Base-by-base conservation (phyloP, 352 stramenopile genomes). In the Phytophthora pisi region DNA sequence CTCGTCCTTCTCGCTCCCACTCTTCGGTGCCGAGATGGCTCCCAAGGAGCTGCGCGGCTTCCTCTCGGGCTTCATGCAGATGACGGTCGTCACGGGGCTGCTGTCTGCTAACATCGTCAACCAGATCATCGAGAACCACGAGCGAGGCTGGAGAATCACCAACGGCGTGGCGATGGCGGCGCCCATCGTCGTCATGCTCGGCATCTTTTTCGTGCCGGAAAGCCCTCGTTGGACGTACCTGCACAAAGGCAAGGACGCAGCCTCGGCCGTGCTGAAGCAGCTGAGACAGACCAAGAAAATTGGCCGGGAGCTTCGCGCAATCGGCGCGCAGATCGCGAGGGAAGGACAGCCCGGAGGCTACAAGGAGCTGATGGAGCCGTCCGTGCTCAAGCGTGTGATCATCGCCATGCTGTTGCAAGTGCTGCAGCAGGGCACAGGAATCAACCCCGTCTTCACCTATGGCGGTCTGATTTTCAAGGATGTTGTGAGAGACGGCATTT, bases 1-100 rank as follows among this genome's bases (percentile, higher is more conserved):
- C 57, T 86, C 79, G 47, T 86, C 69, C 8, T 88, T 82, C 43
- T 88, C 75, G 43, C 61, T 83, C 36, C 79, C 75, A 45, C 68
- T 86, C 2, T 86, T 81, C 49, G 80, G 81, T 51, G 78, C 81
- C 5, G 81, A 89, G 62, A 86, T 87, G 76, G 74, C 77, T 4
- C 81, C 79, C 31, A 88, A 88, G 65, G 79, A 90, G 46, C 63
- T 90, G 24, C 77, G 81, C 13, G 81, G 81, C 10, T 79, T 90
- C 31, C 70, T 89, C 20, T 82, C 78, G 30, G 81, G 81, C 20
- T 89, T 88, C 43, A 89, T 87, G 78, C 79, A 88, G 57, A 85
- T 88, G 79, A 82, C 76, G 10, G 64, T 87, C 52, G 75, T 81
- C 43, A 87, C 78, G 7, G 78, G 80, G 13, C 54, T 87, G 4